Conservation (phyloP, 2,329 filamentous ascomycete species). For the Fusarium penzigii region DNA sequence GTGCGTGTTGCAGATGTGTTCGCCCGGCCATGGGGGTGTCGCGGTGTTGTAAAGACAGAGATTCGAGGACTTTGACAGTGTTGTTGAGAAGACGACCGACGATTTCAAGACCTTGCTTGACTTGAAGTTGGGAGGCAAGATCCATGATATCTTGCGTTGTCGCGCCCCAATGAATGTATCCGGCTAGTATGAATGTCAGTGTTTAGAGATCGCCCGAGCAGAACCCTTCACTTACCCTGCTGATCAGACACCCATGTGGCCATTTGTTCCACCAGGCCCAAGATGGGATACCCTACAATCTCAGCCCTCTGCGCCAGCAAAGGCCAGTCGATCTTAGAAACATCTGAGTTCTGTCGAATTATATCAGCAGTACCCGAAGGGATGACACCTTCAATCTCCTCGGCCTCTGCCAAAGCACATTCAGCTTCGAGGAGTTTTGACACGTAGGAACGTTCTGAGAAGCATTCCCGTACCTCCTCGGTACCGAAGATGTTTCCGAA, state of each 20-base stretch:
- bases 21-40: slow-evolving; percentile 58
- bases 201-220: slow-evolving; percentile 21
- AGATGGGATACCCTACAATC: slow-evolving; percentile 55
- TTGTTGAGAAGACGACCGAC: slow-evolving; percentile 46
- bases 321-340: slow-evolving; percentile 27
- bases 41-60: slow-evolving; percentile 46
- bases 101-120: slow-evolving; percentile 50
- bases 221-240: slow-evolving; percentile 1
- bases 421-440: slow-evolving; percentile 51
- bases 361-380: slow-evolving; percentile 38
- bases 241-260: slow-evolving; percentile 15
- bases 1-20: slow-evolving; percentile 57
- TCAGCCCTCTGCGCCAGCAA: slow-evolving; percentile 45
- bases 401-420: slow-evolving; percentile 51
- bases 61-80: slow-evolving; percentile 45
- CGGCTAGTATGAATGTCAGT: slow-evolving; percentile 11
- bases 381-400: slow-evolving; percentile 49
- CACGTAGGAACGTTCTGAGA: slow-evolving; percentile 52
- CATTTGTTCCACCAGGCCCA: slow-evolving; percentile 50
- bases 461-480: slow-evolving; percentile 51
- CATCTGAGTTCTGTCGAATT: slow-evolving; percentile 38
- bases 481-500: slow-evolving; percentile 56
- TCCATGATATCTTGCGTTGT: slow-evolving; percentile 64
- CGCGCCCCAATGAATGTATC: slow-evolving; percentile 60
- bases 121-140: slow-evolving; percentile 53